Base-by-base conservation (phyloP, 2,329 filamentous ascomycete genomes). In the Rosellinia necatrix region DNA sequence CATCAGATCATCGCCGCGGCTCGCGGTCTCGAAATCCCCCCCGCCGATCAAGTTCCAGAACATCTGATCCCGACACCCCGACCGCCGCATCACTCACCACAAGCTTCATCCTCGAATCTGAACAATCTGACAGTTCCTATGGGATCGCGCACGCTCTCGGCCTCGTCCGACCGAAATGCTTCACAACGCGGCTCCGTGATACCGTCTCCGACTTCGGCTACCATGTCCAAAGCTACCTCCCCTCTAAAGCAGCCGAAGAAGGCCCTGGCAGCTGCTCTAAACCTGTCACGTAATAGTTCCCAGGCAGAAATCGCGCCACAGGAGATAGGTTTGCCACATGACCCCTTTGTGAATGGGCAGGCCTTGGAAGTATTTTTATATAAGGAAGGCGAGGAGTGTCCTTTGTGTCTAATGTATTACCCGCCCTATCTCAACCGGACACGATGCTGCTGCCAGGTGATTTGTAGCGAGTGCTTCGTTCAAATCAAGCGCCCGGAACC, bases 391-490 rank as follows among this genome's bases (percentile, higher is more conserved):
- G 77, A 79, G 6, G 94, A 99, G 71, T 99, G 94, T 67, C 93
- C 94, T 4, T 96, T 99, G 60, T 99, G 94, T 77, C 96, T 97
- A 71, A 79, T 97, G 49, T 96, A 92, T 66, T 99, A 97, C 64
- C 94, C 94, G 0, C 92, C 92, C 3, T 96, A 96, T 69, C 81
- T 99, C 25, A 99, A 99, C 75, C 89, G 87, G 63, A 99, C 94
- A 0, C 82, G 94, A 63, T 99, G 94, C 71, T 99, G 94, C 72
- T 92, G 96, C 66, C 94, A 99, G 71, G 82, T 90, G 5, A 97
- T 99, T 60, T 99, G 94, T 75, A 97, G 92, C 37, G 94, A 99
- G 75, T 99, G 94, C 72, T 99, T 99, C 68, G 94, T 99, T 3
- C 94, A 99, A 72, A 99, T 99, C 68, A 92, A 91, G 71, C 81